These are phyloP conservation scores for Chimonanthus praecox DNA, from an alignment of 164 flowering plant species.

Conservation along the genomic window DNA sequence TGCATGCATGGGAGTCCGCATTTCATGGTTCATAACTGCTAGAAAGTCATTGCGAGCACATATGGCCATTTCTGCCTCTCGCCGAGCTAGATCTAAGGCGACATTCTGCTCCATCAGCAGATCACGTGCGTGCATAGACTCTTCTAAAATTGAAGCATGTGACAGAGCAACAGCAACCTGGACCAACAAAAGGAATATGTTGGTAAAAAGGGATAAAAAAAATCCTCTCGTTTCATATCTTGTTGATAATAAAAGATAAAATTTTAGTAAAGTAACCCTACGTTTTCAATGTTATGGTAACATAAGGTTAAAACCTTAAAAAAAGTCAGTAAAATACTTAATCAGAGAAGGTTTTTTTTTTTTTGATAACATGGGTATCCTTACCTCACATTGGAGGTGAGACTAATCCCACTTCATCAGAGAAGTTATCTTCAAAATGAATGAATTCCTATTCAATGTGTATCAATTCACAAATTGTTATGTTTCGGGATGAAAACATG, in stretches of 20 bases:
- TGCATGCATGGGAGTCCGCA: slow-evolving; percentile 95
- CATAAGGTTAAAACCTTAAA: neutral
- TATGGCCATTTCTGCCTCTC: slow-evolving; percentile 90
- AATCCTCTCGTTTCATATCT: neutral
- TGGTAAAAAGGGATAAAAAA: neutral
- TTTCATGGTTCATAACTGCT: slow-evolving; percentile 95
- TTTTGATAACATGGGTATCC: no score
- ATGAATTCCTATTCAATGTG: no score
- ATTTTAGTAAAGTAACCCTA: no score
- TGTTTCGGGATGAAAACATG: no score
- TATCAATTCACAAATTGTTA: no score
- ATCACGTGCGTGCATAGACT: slow-evolving; percentile 90
- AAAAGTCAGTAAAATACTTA: neutral
- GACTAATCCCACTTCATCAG: neutral
- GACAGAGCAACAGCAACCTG: slow-evolving; percentile 95
- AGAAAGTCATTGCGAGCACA: slow-evolving; percentile 90
- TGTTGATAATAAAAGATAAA: no score
- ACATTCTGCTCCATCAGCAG: slow-evolving; percentile 86
- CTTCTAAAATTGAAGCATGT: slow-evolving; percentile 92
- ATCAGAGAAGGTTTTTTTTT: neutral
- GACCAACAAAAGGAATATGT: neutral
- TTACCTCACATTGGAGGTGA: no score
- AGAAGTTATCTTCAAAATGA: neutral
- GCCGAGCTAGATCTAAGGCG: slow-evolving; percentile 81
- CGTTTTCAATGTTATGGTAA: neutral